Percentiles rank a stretch among this genome's conserved stretches.
Evolutionary conservation across 2,329 filamentous ascomycete species (phyloP).

Genomic region (Stagonosporopsis vannaccii): DNA sequence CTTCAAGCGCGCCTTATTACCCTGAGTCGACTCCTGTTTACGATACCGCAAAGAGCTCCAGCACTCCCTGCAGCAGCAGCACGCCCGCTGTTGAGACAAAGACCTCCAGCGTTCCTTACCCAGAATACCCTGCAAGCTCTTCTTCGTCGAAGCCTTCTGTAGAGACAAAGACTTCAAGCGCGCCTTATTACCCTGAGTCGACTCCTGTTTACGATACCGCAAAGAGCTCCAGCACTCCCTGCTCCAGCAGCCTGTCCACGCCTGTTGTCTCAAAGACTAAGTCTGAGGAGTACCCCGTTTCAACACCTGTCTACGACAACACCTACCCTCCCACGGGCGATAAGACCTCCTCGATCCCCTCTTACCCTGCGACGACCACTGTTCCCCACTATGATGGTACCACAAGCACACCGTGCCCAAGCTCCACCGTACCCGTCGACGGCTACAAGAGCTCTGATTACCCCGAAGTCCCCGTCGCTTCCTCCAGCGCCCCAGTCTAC

Average conservation of each 20-base stretch:
- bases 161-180: constrained; percentile 1
- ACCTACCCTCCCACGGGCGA: background rate
- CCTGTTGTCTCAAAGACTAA: constrained; percentile 11
- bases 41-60: constrained; percentile 8
- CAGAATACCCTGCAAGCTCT: background rate
- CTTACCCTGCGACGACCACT: constrained; percentile 3
- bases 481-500: background rate
- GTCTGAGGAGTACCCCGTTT: constrained; percentile 1
- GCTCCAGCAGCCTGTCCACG: constrained; percentile 3
- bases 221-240: background rate
- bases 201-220: background rate
- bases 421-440: constrained; percentile 5
- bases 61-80: constrained; percentile 6
- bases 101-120: background rate
- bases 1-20: constrained; percentile 10
- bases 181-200: background rate
- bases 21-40: constrained; percentile 1
- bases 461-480: background rate
- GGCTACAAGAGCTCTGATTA: constrained; percentile 1
- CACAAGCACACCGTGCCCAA: constrained; percentile 2
- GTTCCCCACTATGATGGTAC: background rate
- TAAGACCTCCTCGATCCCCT: background rate
- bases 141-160: background rate
- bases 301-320: background rate
- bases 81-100: background rate